Evolutionary conservation across 2,329 filamentous ascomycete species (phyloP), one percentile per base, ranked within the genome.

Genomic region (Pyrenochaeta sp.): DNA sequence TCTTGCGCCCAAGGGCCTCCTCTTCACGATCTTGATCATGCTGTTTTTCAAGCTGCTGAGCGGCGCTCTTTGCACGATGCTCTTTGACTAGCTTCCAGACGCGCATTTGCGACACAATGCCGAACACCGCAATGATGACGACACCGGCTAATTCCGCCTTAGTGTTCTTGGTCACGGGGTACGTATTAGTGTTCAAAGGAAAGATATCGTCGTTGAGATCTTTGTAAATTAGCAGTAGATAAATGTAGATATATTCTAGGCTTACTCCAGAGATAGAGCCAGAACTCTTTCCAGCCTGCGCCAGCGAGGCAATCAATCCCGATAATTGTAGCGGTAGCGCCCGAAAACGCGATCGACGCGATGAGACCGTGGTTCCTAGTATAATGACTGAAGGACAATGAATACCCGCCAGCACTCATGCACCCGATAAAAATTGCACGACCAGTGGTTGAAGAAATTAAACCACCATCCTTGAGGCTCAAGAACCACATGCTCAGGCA

Each of bases 281-380:
- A 98, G 67, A 97, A 97, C 75, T 98, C 94, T 76, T 97, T 97
- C 68, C 96, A 81, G 0, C 94, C 94, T n/a, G 93, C 92, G 61
- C 88, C 84, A 69, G 89, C 94, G 69, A 94, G 96, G 77, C 92
- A 96, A 75, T 98, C 94, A 56, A 98, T 91, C 2, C 94, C 94
- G 2, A 98, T 78, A 13, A 96, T 86, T 0, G 90, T 83, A 2
- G 87, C 87, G 0, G 92, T 97, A 3, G 92, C 90, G 7, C 94
- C 94, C 4, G 88, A 85, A 72, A 97, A 96, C 0, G 93, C 87
- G 12, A 92, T 92, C 47, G 86, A 87, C 12, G 82, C 81, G 37
- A 97, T 94, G 48, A 96, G 80, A 1, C 88, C 90, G 76, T 94
- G 94, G 10, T 88, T 86, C 42, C 92, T 86, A 0, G 92, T 96